Percentiles rank a stretch among this genome's conserved stretches.
phyloP scores from a whole-genome alignment of 306 rosid genomes.

The Styphnolobium japonicum region DNA sequence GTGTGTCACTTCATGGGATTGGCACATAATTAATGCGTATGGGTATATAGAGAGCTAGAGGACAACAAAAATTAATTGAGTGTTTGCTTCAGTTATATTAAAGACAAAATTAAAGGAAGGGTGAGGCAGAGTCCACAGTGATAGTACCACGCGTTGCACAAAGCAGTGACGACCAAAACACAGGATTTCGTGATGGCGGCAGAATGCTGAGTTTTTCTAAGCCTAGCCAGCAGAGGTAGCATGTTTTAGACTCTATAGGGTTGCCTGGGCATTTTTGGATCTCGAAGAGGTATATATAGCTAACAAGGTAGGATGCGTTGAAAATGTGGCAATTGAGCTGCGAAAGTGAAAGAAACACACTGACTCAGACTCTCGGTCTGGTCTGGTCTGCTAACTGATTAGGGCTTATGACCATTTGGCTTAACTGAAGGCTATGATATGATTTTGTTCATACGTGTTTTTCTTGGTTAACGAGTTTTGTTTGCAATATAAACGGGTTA shows the following conservation, averaged over 20 bases:
- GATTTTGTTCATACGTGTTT: background rate
- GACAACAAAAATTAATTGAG: background rate
- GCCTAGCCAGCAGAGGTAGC: background rate
- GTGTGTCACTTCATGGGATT: background rate
- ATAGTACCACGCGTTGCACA: conserved; percentile 53
- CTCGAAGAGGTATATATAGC: conserved; percentile 21
- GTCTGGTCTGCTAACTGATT: too few relatives aligned
- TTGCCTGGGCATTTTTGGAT: conserved; percentile 49
- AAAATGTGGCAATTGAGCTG: background rate
- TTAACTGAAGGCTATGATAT: background rate
- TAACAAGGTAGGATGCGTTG: conserved; percentile 20
- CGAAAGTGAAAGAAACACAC: background rate
- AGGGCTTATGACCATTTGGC: background rate
- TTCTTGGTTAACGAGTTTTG: too few relatives aligned
- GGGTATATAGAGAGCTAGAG: background rate
- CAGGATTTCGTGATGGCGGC: conserved; percentile 32
- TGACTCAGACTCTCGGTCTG: background rate
- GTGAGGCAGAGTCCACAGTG: conserved; percentile 27
- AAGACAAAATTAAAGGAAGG: conserved; percentile 20
- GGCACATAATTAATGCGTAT: background rate
- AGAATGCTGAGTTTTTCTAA: conserved; percentile 27
- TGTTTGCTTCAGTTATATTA: conserved; percentile 1
- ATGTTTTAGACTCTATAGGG: conserved; percentile 22
- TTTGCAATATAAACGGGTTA: too few relatives aligned
- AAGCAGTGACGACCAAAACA: conserved; percentile 34